Conservation (phyloP, 768 basidiomycete species). For the Tremella mesenterica region DNA sequence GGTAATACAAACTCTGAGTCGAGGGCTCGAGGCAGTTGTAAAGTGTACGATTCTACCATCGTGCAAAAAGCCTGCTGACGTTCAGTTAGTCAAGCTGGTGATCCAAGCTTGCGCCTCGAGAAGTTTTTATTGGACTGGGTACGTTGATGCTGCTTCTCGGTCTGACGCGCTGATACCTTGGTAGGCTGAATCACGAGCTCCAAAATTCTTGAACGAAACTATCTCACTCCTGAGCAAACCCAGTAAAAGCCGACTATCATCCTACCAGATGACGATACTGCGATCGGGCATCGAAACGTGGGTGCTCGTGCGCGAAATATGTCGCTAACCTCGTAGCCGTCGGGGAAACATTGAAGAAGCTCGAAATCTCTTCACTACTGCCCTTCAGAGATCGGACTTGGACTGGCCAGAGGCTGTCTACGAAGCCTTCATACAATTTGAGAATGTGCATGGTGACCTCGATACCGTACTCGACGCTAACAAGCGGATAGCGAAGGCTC, state of each 20-base stretch:
- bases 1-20: constrained; percentile 18
- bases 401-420: constrained; percentile 95
- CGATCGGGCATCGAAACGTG: constrained; percentile 22
- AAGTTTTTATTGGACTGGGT: constrained; percentile 72
- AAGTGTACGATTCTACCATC: constrained; percentile 17
- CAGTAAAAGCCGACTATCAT: constrained; percentile 12
- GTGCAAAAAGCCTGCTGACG: background rate
- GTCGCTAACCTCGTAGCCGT: constrained; percentile 26
- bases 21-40: constrained; percentile 20
- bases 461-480: constrained; percentile 45
- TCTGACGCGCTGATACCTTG: background rate
- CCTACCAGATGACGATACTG: constrained; percentile 26
- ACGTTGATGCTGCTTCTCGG: constrained; percentile 41
- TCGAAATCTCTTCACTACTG: constrained; percentile 58
- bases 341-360: constrained; percentile 50
- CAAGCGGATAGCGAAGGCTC: constrained; percentile 18
- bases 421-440: constrained; percentile 84
- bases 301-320: background rate
- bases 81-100: constrained; percentile 59
- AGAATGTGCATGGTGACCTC: constrained; percentile 68
- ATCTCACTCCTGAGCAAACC: constrained; percentile 43
- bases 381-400: constrained; percentile 58
- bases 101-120: constrained; percentile 69
- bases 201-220: constrained; percentile 47
- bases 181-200: constrained; percentile 20